Evolutionary conservation across 257 asterid genomes (phyloP), one percentile per base, ranked within the genome.

Genomic region (Ballota nigra): DNA sequence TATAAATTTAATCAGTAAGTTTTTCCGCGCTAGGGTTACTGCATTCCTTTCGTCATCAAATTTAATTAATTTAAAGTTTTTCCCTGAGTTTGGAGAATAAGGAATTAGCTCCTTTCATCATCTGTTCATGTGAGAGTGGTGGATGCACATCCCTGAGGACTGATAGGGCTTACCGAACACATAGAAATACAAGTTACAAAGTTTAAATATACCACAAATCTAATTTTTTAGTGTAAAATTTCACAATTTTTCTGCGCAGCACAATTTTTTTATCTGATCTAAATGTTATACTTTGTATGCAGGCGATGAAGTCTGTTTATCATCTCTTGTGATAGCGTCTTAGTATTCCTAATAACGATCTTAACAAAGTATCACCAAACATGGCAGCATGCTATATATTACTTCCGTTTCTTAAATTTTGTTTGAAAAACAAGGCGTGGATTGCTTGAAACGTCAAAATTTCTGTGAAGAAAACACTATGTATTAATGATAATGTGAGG

Each of bases 21-120:
- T 2, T 12, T 41, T 41, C 6, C 16, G 33, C 58, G 4, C 58
- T 51, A 51, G 58, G 12, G 18, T 31, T 33, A 18, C 29, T 49
- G 62, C 31, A 51, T n/a, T 67, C 53, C 28, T 36, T 18, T 28
- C 34, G 6, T 65, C n/a, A n/a, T 67, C 72, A 28, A 66, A 28
- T 47, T 66, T 66, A 24, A 28, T 26, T 47, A 24, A 45, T 67
- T 15, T 11, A 43, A 41, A 20, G 5, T 8, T 13, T 22, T 61
- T 36, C 52, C 61, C 9, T 18, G 11, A n/a, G 16, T 41, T 18
- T 67, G n/a, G 72, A 4, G 1, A 49, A 8, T 31, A 18, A 23
- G 47, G 61, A 4, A 51, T 4, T 33, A 65, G 10, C 49, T 67
- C 52, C 29, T 38, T 18, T 47, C 12, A 15, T 65, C 24, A 16